These are phyloP conservation scores for Jamesozyma gamospora DNA, from an alignment of 805 yeast species.

Conservation along the genomic window DNA sequence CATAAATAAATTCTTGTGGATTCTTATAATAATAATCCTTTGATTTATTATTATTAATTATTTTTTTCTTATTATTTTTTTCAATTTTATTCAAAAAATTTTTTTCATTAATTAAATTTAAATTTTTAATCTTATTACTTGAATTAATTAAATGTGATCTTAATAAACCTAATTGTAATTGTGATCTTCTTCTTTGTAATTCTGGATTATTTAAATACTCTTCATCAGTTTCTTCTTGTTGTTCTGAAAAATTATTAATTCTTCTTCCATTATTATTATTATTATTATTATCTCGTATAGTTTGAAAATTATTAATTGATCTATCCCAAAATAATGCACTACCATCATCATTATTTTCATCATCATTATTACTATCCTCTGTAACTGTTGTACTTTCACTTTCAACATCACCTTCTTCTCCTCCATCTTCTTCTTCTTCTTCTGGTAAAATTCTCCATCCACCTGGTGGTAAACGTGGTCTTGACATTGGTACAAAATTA, in stretches of 20 bases:
- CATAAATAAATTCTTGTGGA: conserved; percentile 21
- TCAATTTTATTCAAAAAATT: background rate
- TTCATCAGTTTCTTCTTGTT: conserved; percentile 21
- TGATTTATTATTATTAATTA: background rate
- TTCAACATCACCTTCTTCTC: conserved; percentile 1
- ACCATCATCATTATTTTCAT: background rate
- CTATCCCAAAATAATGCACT: conserved; percentile 29
- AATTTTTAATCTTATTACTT: background rate
- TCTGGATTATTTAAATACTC: conserved; percentile 24
- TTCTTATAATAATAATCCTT: conserved; percentile 13
- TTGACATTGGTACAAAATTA: conserved; percentile 14
- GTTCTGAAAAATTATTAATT: background rate
- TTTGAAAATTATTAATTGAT: conserved; percentile 19
- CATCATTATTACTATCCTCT: conserved; percentile 1
- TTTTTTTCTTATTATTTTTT: background rate
- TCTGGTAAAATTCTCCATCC: conserved; percentile 28
- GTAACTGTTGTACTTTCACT: background rate
- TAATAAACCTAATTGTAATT: conserved; percentile 20
- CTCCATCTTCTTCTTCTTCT: conserved; percentile 8
- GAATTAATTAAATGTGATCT: conserved; percentile 6
- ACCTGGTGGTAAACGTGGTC: conserved; percentile 27
- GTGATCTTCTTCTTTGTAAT: conserved; percentile 28
- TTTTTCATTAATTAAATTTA: background rate
- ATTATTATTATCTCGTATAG: background rate
- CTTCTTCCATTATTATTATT: background rate